Base-by-base conservation (phyloP, 192 early-diverging fungal genomes). In the Backusella tuberculispora region DNA sequence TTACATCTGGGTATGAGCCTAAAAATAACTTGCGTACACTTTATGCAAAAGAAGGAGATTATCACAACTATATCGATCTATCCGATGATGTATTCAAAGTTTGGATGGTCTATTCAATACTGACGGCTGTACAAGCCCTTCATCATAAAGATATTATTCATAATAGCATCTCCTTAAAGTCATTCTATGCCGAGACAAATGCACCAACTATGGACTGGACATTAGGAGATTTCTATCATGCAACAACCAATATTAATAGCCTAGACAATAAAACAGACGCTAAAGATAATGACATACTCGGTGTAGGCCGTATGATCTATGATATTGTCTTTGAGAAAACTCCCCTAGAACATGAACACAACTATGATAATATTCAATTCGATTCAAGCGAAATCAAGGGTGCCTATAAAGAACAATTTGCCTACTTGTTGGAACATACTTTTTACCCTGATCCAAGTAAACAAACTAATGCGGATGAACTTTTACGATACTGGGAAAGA, bases 181-280 rank as follows among this genome's bases (percentile, higher is more conserved):
- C 24, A 15, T 69, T 69, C 17, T 69, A 47, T 34, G 68, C 68
- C n/a, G 24, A 45, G 24, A 69, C 24, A 21, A 12, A 19, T n/a
- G 26, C 6, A 21, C 68, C 68, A 26, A 45, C 68, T 26, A 34
- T 29, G 19, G 68, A 69, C 12, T 69, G 68, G 68, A 13, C 5
- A 4, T 69, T 69, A 26, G 42, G 42, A 29, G 68, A 69, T 24
- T 69, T 69, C 17, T 60, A 56, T 56, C 21, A 60, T 60, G 10
- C 53, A 4, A 34, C 29, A 34, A 34, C 29, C 29, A 34, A 34
- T 34, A 34, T 34, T 2, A 34, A 2, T 34, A 34, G 29, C 29
- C 53, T 12, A 60, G 21, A 26, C 9, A 60, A 26, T 26, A 60
- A 60, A 19, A 19, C 53, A 56, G 19, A 56, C 19, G 50, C 9